Base-by-base conservation (phyloP, 495 filamentous ascomycete genomes). In the Hypoxylon lienhwacheense region DNA sequence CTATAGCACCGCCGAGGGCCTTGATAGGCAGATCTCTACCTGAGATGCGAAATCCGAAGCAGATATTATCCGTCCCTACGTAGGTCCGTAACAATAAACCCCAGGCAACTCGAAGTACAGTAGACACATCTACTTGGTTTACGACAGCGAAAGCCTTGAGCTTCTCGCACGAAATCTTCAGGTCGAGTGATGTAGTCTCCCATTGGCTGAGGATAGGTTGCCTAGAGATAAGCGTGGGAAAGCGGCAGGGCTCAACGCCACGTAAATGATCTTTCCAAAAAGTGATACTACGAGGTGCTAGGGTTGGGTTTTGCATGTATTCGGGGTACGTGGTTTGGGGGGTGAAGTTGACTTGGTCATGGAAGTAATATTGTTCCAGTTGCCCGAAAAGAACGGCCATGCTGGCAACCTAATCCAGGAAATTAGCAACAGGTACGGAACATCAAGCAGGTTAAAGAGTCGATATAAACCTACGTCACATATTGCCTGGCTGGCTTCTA, bases 41-140 rank as follows among this genome's bases (percentile, higher is more conserved):
- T 2, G 58, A 53, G 2, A 72, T 66, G 34, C 70, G 72, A 52
- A 66, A 75, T 1, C 75, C 75, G 39, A 75, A 78, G 51, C 67
- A 74, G 8, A 77, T 67, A 5, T 63, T 60, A 35, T 70, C 64
- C 5, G 53, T 64, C 4, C 74, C 71, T 0, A 69, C 68, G 36
- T 72, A 78, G 36, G 66, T 71, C n/a, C 74, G 67, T 6, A 78
- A 53, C 5, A 77, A 43, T 17, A 78, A 62, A 3, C 63, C 68
- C 75, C 75, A 78, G 1, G 75, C 75, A n/a, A 76, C 68, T n/a
- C 68, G 67, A n/a, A 78, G 61, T 20, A 78, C 44, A 1, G 67
- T 60, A 3, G 66, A 72, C 14, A 64, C 50, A 0, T 65, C 61
- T 0, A 70, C 66, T 10, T 64, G 62, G 28, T 72, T 61, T 3